Base-by-base conservation (phyloP, 23 red algal species). In the Gracilariopsis chorda region DNA sequence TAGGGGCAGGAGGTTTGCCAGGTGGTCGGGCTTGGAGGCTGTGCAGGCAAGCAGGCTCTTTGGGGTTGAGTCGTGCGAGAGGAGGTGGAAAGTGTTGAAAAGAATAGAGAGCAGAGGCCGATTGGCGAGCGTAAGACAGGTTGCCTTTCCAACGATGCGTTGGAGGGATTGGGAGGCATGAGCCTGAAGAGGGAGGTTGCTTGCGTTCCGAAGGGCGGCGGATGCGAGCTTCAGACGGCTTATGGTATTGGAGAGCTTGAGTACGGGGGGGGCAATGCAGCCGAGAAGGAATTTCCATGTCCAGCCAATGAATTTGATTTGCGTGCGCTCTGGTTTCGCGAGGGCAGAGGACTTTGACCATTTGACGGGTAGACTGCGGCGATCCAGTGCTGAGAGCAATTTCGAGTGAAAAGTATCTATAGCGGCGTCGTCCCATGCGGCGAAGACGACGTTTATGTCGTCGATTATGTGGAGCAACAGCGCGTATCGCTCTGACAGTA, bases 251-350 rank as follows among this genome's bases (percentile, higher is more conserved):
- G 59, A 2, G 2, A 64, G 25, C 14, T 64, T 64, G 7, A 11
- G 10, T 21, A 11, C 7, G 30, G 59, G 59, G 30, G 59, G 59
- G 3, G 59, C 7, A 3, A 64, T 64, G 23, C 8, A 5, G 3
- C 59, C 59, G 20, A 33, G 30, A 8, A 11, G 76, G 4, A 58
- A 24, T 44, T 58, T 52, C 76, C 51, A 80, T 3, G n/a, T 51
- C 76, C 76, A 58, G 52, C 76, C 76, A 17, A 80, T 80, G 35
- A 56, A 80, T 33, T 10, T 59, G 12, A 58, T 80, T 80, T 59
- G 2, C 4, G 3, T 28, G 19, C 11, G 2, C 27, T 56, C 48
- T 21, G 57, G 13, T 4, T 52, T 19, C 7, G 47, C 76, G 1
- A 58, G 49, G 25, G 41, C 2, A 17, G 29, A 52, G 2, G 48